These are phyloP conservation scores for Spinellus fusiger DNA, from an alignment of 192 early-diverging fungal genomes.

Conservation along the genomic window DNA sequence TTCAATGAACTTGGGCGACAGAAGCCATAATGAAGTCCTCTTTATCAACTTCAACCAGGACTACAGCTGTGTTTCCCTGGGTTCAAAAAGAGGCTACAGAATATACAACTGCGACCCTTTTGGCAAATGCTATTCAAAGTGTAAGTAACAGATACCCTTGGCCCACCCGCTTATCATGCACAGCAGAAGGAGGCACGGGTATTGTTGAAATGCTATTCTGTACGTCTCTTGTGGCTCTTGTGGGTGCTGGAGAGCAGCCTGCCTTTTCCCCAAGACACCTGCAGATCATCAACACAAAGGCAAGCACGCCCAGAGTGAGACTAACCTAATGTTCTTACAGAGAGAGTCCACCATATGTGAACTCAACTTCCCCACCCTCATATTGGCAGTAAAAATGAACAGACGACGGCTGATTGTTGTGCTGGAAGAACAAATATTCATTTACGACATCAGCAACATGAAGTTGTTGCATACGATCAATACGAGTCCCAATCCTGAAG, in stretches of 20 bases:
- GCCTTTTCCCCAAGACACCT: slow-evolving; percentile 78
- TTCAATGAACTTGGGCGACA: not conserved
- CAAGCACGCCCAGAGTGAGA: slow-evolving; percentile 16
- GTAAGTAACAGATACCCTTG: slow-evolving; percentile 34
- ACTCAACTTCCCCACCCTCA: slow-evolving; percentile 85
- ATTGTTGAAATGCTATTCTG: slow-evolving; percentile 97
- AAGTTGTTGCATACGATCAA: slow-evolving; percentile 92
- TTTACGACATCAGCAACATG: slow-evolving; percentile 99
- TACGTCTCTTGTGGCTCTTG: slow-evolving; percentile 90
- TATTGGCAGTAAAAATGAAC: slow-evolving; percentile 94
- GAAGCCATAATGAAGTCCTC: slow-evolving; percentile 50
- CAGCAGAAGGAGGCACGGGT: slow-evolving; percentile 81
- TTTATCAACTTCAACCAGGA: slow-evolving; percentile 84
- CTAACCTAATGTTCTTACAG: slow-evolving; percentile 26
- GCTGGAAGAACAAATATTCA: slow-evolving; percentile 90
- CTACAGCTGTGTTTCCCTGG: slow-evolving; percentile 84
- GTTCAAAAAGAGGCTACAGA: slow-evolving; percentile 76
- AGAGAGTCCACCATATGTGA: slow-evolving; percentile 95
- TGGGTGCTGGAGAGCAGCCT: slow-evolving; percentile 87
- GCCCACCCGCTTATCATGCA: not conserved
- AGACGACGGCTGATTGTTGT: slow-evolving; percentile 87
- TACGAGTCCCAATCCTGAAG: slow-evolving; percentile 83
- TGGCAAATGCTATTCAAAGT: slow-evolving; percentile 84
- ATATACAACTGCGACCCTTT: slow-evolving; percentile 98
- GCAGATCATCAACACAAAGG: slow-evolving; percentile 96